phyloP scores from a whole-genome alignment of 371 early-diverging fungal species.

The Basidiobolus meristosporus region DNA sequence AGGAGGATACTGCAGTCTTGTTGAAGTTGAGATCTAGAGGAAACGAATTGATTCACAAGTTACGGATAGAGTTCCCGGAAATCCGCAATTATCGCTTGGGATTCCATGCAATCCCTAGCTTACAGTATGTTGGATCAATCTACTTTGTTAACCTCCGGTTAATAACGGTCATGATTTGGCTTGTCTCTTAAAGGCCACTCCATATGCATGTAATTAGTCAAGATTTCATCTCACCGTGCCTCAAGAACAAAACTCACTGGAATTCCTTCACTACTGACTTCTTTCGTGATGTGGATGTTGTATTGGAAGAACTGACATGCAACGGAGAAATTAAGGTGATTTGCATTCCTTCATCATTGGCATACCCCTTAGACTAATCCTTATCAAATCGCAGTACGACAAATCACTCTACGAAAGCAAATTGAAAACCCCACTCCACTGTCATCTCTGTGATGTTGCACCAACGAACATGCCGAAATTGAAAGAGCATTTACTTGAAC shows the following conservation, averaged over 20 bases:
- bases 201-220: constrained; percentile 38
- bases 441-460: constrained; percentile 4
- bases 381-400: neutral
- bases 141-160: neutral
- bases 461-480: constrained; percentile 5
- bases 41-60: neutral
- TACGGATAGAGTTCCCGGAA: too few relatives aligned
- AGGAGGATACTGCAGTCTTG: constrained; percentile 1
- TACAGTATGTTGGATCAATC: constrained; percentile 12
- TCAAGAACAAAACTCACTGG: constrained; percentile 37
- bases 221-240: constrained; percentile 18
- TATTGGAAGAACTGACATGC: constrained; percentile 9
- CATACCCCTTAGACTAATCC: neutral
- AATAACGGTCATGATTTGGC: neutral
- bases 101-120: constrained; percentile 33
- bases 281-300: constrained; percentile 13
- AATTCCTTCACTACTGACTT: constrained; percentile 33
- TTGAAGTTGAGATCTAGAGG: neutral
- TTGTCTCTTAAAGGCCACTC: constrained; percentile 13
- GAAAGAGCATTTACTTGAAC: constrained; percentile 4
- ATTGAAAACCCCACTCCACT: constrained; percentile 2
- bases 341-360: neutral
- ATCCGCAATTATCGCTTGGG: constrained; percentile 18
- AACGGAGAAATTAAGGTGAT: constrained; percentile 11
- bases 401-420: constrained; percentile 2